These are phyloP conservation scores for Aureobasidium sp. DNA, from an alignment of 2,329 filamentous ascomycete genomes.

Conservation along the genomic window DNA sequence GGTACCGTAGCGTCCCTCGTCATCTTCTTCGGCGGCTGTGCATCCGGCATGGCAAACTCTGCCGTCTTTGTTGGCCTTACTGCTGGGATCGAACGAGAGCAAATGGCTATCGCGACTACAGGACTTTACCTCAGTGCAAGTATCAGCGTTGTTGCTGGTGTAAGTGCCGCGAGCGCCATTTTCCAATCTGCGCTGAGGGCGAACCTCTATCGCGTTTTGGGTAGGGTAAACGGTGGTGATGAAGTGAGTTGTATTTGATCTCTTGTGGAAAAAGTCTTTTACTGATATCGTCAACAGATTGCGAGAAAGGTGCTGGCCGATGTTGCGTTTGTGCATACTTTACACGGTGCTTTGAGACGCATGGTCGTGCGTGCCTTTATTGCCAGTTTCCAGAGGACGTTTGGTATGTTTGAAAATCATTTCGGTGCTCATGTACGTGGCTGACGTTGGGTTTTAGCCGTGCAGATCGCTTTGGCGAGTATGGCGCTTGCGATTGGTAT, in stretches of 20 bases:
- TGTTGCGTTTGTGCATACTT: conserved; percentile 35
- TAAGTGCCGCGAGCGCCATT: conserved; percentile 34
- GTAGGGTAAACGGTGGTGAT: conserved; percentile 25
- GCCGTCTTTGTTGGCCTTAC: conserved; percentile 46
- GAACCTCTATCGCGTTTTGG: conserved; percentile 29
- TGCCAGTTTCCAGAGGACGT: conserved; percentile 1
- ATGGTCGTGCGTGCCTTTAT: conserved; percentile 7
- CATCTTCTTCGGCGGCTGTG: conserved; percentile 52
- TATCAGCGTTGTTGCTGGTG: conserved; percentile 36
- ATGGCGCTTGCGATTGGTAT: conserved; percentile 4
- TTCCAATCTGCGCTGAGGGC: conserved; percentile 32
- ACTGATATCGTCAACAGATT: conserved; percentile 18
- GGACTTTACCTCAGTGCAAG: conserved; percentile 43
- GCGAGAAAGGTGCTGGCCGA: background rate
- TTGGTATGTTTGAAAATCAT: background rate
- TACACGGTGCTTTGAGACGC: conserved; percentile 18
- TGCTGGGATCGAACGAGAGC: conserved; percentile 37
- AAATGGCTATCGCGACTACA: conserved; percentile 45
- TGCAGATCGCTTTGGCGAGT: conserved; percentile 9
- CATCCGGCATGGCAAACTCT: conserved; percentile 41
- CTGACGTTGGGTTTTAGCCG: background rate
- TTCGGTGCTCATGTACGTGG: background rate
- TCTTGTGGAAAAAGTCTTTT: conserved; percentile 9
- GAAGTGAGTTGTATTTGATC: conserved; percentile 18
- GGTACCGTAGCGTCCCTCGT: conserved; percentile 51